Evolutionary conservation across 345 rosid genomes (phyloP).

Genomic region (Hibiscus trionum): DNA sequence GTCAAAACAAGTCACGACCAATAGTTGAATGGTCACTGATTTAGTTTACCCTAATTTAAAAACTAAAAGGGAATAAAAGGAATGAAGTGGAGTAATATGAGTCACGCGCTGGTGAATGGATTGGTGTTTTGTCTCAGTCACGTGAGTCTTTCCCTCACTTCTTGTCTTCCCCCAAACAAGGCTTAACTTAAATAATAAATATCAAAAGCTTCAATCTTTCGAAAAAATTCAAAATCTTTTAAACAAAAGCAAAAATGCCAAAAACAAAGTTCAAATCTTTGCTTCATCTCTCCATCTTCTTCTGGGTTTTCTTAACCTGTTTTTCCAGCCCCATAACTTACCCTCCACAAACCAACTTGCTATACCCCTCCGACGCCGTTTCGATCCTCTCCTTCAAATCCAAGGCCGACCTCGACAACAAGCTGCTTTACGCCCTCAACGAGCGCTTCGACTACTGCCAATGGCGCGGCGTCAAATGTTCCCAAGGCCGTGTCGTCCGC

Average conservation of each 20-base stretch:
- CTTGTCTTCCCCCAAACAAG: too few relatives aligned
- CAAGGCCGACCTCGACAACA: constrained; percentile 73
- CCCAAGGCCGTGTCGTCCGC: constrained; percentile 77
- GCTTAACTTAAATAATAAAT: too few relatives aligned
- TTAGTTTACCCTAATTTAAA: too few relatives aligned
- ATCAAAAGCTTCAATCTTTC: too few relatives aligned
- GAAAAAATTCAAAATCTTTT: too few relatives aligned
- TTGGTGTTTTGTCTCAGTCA: too few relatives aligned
- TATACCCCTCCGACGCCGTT: constrained; percentile 63
- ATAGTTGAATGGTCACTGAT: too few relatives aligned
- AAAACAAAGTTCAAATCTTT: not conserved
- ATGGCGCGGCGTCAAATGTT: constrained; percentile 87
- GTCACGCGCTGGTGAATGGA: too few relatives aligned
- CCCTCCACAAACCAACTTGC: constrained; percentile 30
- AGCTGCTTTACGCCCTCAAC: constrained; percentile 55
- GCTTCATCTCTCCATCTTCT: not conserved
- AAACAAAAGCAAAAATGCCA: not conserved
- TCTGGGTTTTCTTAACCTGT: not conserved
- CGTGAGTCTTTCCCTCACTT: too few relatives aligned
- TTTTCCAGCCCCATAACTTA: constrained; percentile 18
- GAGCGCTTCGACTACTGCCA: constrained; percentile 91
- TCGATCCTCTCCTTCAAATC: constrained; percentile 75
- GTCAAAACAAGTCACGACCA: too few relatives aligned
- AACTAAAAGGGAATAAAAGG: too few relatives aligned
- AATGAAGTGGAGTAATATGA: too few relatives aligned